phyloP scores from a whole-genome alignment of 495 filamentous ascomycete genomes.

The Hypoxylon subgilvum region DNA sequence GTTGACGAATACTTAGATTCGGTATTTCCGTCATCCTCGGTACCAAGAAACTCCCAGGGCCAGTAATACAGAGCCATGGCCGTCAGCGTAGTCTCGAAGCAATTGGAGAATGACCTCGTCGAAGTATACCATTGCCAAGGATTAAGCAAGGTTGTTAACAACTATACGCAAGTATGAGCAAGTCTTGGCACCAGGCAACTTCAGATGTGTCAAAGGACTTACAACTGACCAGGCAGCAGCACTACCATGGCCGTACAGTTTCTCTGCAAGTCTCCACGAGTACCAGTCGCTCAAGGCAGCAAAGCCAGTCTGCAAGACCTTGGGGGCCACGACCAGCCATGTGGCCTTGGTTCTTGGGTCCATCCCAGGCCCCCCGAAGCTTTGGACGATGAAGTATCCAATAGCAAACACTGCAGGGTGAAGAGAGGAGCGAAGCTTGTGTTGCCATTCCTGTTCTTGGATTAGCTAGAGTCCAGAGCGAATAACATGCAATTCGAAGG shows the following conservation, averaged over 20 bases:
- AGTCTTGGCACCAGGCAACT: background rate
- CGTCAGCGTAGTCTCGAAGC: conserved; percentile 86
- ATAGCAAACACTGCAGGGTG: conserved; percentile 84
- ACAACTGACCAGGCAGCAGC: conserved; percentile 73
- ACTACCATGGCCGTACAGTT: conserved; percentile 70
- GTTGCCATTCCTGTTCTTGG: conserved; percentile 80
- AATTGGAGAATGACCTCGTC: conserved; percentile 91
- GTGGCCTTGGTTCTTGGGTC: conserved; percentile 32
- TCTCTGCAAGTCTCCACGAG: conserved; percentile 82
- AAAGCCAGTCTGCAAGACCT: conserved; percentile 75
- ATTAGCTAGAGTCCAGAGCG: conserved; percentile 23
- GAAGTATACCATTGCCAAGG: conserved; percentile 98
- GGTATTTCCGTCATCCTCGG: conserved; percentile 39
- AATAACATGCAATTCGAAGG: background rate
- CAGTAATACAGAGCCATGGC: conserved; percentile 78
- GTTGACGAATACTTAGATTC: conserved; percentile 35
- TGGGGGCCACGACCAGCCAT: conserved; percentile 71
- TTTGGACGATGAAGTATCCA: conserved; percentile 69
- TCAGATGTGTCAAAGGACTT: conserved; percentile 37
- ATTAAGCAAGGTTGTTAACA: conserved; percentile 75
- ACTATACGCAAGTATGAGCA: conserved; percentile 44
- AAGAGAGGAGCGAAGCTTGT: conserved; percentile 89
- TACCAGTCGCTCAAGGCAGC: conserved; percentile 84
- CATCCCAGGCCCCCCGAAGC: conserved; percentile 29
- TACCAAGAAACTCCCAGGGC: conserved; percentile 73